Base-by-base conservation (phyloP, 768 basidiomycete species). In the Pisolithus microcarpus region DNA sequence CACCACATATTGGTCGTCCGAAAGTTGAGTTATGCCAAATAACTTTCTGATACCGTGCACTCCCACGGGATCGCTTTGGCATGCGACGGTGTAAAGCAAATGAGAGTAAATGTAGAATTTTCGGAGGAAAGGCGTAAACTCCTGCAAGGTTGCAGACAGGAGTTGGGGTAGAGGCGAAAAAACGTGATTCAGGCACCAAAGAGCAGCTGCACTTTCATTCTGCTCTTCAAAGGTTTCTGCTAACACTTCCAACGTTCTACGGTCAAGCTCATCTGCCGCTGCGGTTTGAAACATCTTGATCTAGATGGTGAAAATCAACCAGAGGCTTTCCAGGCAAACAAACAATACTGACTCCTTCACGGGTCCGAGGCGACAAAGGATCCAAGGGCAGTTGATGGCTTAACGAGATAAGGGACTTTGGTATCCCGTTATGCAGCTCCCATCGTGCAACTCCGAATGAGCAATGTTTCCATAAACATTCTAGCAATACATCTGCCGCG, bases 161-260 rank as follows among this genome's bases (percentile, higher is more conserved):
- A 73, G 58, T 3, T 45, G 47, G 6, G 67, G 65, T 4, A 64
- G 56, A 7, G 50, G 49, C 9, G 55, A 48, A 54, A 75, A 39
- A 64, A 57, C n/a, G 49, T 73, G 70, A 52, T 79, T 73, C 9
- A 78, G 57, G 46, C 75, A 75, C 5, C 79, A 63, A 0, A 77
- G 54, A 11, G 73, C 72, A 0, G 73, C 69, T 7, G 68, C 53
- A 1, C 36, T 7, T 30, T 70, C 68, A 0, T 61, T 52, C 3
- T 52, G 39, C 23, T 49, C 15, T 23, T 57, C 46, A 51, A 79
- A 75, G 11, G 34, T 38, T 5, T 39, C 16, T 0, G 61, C 70
- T 2, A 80, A 60, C 7, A 54, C 42, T 5, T 56, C 48, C 6
- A 82, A 69, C 7, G 55, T 38, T 0, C 21, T 34, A 1, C 56